Conservation (phyloP, 1,284 basidiomycete genomes). For the Malassezia nana region DNA sequence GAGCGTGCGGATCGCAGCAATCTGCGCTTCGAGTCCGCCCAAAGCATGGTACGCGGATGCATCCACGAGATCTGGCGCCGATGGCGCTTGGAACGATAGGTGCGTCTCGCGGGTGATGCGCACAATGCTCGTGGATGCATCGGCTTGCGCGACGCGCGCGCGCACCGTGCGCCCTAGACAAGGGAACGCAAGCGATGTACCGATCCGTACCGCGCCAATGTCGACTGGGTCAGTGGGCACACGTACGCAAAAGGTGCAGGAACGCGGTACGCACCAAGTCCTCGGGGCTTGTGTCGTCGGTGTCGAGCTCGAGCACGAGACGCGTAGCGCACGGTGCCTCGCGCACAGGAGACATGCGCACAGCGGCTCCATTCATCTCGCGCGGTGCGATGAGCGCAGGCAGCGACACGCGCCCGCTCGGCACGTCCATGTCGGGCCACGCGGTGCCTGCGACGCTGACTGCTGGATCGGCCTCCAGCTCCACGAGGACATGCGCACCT, state of each 20-base stretch:
- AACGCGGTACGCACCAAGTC: constrained; percentile 20
- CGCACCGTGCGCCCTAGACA: constrained; percentile 15
- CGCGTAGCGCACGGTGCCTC: not conserved
- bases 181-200: constrained; percentile 16
- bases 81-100: constrained; percentile 20
- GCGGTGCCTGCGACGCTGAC: constrained; percentile 29
- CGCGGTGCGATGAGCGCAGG: not conserved
- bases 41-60: constrained; percentile 57
- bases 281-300: constrained; percentile 12
- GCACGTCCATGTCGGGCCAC: constrained; percentile 38
- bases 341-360: not conserved
- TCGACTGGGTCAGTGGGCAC: constrained; percentile 3
- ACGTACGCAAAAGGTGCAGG: constrained; percentile 8
- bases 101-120: constrained; percentile 30
- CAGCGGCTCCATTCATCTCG: not conserved
- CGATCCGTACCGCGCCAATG: constrained; percentile 20
- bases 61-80: constrained; percentile 47
- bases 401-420: constrained; percentile 17
- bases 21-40: constrained; percentile 79
- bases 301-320: not conserved
- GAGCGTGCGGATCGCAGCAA: constrained; percentile 79
- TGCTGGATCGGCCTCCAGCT: not conserved
- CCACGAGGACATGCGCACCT: constrained; percentile 61
- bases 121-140: constrained; percentile 15
- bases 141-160: not conserved